Evolutionary conservation across 441 rosid species (phyloP), one percentile per base, ranked within the genome.

Genomic region (Geranium incanum): DNA sequence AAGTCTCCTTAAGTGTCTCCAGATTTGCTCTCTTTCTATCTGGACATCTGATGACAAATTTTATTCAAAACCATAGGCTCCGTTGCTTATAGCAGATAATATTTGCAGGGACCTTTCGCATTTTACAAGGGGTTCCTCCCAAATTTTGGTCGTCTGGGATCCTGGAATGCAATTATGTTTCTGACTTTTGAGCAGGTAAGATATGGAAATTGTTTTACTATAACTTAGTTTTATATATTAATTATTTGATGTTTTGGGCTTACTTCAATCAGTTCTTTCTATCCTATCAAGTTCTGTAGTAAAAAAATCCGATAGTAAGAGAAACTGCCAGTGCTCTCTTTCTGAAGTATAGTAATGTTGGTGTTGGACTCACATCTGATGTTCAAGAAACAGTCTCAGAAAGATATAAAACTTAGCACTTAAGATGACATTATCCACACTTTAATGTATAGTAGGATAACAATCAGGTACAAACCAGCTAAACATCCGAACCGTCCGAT

Each of bases 151-250:
- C 85, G 89, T 68, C 83, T 88, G 62, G 93, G 91, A 74, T 83
- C 88, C 13, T 88, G 93, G 93, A 86, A 86, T 0, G 91, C 68
- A 15, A 48, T 86, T 45, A 86, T 88, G 93, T 88, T 88, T 80
- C 86, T 88, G 70, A 85, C 87, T 48, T 81, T 88, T 59, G 93
- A 86, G 81, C 93, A 88, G 79, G 93, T 88, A 84, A 84, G 84
- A 72, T 5, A 38, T 39, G 8, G 12, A 33, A 11, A 52, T 52
- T 37, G 13, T 62, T 2, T n/a, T 6, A 8, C 28, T 8, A 37
- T 23, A 9, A 13, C 8, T n/a, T 0, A 18, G 28, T 23, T 63
- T 13, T 45, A 18, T 15, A 1, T 23, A 5, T 57, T 13, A 57
- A 57, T 36, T 33, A 3, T 55, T 55, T 55, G 18, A 21, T n/a